Conservation (phyloP, 331 rosid species). For the Saraca asoca region DNA sequence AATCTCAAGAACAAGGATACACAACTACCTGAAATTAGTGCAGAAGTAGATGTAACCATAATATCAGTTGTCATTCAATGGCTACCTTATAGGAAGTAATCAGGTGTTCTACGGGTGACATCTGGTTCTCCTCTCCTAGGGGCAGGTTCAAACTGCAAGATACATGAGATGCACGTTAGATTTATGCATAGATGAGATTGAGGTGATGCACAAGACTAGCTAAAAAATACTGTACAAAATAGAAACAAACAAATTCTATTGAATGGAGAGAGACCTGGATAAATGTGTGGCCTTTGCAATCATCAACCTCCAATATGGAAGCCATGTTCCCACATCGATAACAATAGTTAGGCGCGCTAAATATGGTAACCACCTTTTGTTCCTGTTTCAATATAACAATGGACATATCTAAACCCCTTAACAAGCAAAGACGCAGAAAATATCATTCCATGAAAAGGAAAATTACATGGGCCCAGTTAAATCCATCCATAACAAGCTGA, state of each 20-base stretch:
- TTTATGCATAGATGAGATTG: slow-evolving; percentile 12
- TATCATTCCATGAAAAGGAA: slow-evolving; percentile 12
- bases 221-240: neutral
- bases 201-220: slow-evolving; percentile 12
- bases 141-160: slow-evolving; percentile 95
- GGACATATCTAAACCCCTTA: slow-evolving; percentile 14
- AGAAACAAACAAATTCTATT: slow-evolving; percentile 3
- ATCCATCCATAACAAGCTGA: slow-evolving; percentile 99
- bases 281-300: slow-evolving; percentile 91
- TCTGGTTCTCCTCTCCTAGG: slow-evolving; percentile 99
- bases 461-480: slow-evolving; percentile 98
- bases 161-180: slow-evolving; percentile 24
- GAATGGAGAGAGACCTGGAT: slow-evolving; percentile 66
- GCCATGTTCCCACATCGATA: slow-evolving; percentile 99
- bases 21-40: slow-evolving; percentile 48
- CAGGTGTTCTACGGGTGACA: slow-evolving; percentile 98
- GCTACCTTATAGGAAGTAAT: slow-evolving; percentile 79
- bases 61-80: slow-evolving; percentile 33
- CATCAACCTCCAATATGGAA: slow-evolving; percentile 97
- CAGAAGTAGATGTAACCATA: slow-evolving; percentile 30
- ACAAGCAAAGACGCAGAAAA: slow-evolving; percentile 30
- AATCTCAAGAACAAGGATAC: slow-evolving; percentile 44
- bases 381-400: slow-evolving; percentile 68
- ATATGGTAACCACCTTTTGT: slow-evolving; percentile 98
- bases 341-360: slow-evolving; percentile 98